Percentiles rank a stretch among this genome's conserved stretches.
Conservation (phyloP, 164 flowering plant species). For the Macadamia integrifolia region DNA sequence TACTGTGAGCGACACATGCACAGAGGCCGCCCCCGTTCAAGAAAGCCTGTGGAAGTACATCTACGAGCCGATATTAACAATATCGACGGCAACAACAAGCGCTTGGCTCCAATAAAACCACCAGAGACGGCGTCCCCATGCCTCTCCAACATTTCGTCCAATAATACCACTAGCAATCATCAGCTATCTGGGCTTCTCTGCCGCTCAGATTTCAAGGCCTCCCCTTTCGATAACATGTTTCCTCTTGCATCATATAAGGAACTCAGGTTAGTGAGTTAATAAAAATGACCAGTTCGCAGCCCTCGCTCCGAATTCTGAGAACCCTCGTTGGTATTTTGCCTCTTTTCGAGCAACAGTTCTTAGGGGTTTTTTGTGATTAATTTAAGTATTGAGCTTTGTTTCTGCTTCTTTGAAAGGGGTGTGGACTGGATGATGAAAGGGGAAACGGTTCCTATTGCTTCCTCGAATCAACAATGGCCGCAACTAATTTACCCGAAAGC, state of each 20-base stretch:
- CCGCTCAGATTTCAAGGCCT: slow-evolving; percentile 16
- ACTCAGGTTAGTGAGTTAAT: slow-evolving; percentile 26
- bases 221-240: slow-evolving; percentile 14
- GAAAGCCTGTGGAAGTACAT: slow-evolving; percentile 86
- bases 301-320: not conserved
- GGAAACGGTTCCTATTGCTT: slow-evolving; percentile 15
- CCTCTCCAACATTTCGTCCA: slow-evolving; percentile 7
- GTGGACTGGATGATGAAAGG: slow-evolving; percentile 52
- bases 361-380: not conserved
- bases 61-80: slow-evolving; percentile 18
- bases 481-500: slow-evolving; percentile 26
- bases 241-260: slow-evolving; percentile 31
- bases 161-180: not conserved
- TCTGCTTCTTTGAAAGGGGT: slow-evolving; percentile 25
- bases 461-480: slow-evolving; percentile 35
- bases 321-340: not conserved
- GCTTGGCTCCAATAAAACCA: not conserved
- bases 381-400: not conserved
- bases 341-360: not conserved
- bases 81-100: not conserved
- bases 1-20: slow-evolving; percentile 84
- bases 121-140: slow-evolving; percentile 1
- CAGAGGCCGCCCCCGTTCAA: slow-evolving; percentile 86
- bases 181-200: slow-evolving; percentile 14
- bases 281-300: not conserved